Conservation (phyloP, 495 filamentous ascomycete species). For the Ramalina intermedia region DNA sequence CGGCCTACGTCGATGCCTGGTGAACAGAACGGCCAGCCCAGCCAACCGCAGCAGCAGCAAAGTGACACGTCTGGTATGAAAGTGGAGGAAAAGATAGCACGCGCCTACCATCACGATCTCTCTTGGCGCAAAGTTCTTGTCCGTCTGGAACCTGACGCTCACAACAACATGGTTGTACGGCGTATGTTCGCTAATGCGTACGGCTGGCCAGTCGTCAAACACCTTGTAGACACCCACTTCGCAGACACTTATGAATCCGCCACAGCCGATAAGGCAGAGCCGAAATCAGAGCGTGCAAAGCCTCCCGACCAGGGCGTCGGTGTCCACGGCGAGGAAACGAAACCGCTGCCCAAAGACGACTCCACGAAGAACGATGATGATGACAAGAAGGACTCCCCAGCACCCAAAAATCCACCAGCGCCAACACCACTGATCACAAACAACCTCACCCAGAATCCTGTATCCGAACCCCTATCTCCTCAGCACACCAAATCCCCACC, state of each 20-base stretch:
- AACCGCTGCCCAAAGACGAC: slow-evolving; percentile 7
- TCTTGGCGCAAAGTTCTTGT: slow-evolving; percentile 96
- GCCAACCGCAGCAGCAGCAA: background rate
- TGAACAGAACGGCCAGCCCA: background rate
- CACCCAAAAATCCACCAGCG: too few relatives aligned
- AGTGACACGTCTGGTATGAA: slow-evolving; percentile 46
- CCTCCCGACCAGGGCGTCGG: slow-evolving; percentile 21
- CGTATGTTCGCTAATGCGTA: slow-evolving; percentile 95
- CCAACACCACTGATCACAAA: background rate
- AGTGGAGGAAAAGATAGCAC: slow-evolving; percentile 93
- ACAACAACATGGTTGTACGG: slow-evolving; percentile 95
- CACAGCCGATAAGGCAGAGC: slow-evolving; percentile 42
- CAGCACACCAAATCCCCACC: too few relatives aligned
- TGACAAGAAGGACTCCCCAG: too few relatives aligned
- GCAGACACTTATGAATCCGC: slow-evolving; percentile 45
- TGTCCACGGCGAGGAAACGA: slow-evolving; percentile 29
- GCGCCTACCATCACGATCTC: slow-evolving; percentile 79
- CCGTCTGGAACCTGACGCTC: slow-evolving; percentile 86
- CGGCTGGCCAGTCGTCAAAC: slow-evolving; percentile 91
- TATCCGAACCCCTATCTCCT: background rate
- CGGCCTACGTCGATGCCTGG: slow-evolving; percentile 11
- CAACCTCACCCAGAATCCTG: background rate
- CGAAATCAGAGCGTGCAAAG: slow-evolving; percentile 35
- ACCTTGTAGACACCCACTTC: slow-evolving; percentile 88
- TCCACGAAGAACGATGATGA: background rate